phyloP scores from a whole-genome alignment of 495 filamentous ascomycete species.

The Talaromyces thailandensis region DNA sequence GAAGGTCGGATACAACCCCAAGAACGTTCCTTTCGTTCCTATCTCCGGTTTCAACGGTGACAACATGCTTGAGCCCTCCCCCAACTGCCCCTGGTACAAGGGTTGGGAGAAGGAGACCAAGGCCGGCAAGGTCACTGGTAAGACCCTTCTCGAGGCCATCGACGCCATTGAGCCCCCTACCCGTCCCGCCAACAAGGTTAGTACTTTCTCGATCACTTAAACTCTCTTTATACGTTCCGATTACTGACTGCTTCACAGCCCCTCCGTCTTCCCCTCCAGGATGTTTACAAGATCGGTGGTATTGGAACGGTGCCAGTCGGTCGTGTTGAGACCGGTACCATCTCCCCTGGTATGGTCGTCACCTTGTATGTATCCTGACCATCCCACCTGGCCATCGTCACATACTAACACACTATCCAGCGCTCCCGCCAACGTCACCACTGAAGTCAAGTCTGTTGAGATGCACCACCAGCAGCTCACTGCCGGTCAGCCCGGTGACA shows the following conservation, averaged over 20 bases:
- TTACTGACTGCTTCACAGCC: conserved; percentile 59
- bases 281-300: conserved; percentile 99
- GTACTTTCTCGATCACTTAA: not conserved
- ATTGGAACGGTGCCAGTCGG: conserved; percentile 99
- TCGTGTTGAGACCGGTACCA: conserved; percentile 99
- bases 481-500: conserved; percentile 96
- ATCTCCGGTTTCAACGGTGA: conserved; percentile 99
- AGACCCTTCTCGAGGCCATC: conserved; percentile 99
- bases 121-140: conserved; percentile 77
- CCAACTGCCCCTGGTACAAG: conserved; percentile 99
- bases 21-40: conserved; percentile 94
- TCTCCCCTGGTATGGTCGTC: conserved; percentile 97
- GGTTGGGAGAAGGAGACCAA: conserved; percentile 99
- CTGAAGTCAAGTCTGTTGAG: conserved; percentile 99
- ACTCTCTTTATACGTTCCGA: not conserved
- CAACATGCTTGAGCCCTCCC: conserved; percentile 93
- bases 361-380: conserved; percentile 48
- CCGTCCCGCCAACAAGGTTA: conserved; percentile 61
- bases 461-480: conserved; percentile 99
- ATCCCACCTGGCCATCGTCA: not conserved
- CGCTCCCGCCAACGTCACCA: conserved; percentile 96
- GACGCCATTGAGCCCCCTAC: conserved; percentile 88
- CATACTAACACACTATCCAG: not conserved
- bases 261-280: conserved; percentile 99
- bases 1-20: conserved; percentile 99